Percentiles rank a stretch among this genome's conserved stretches.
Evolutionary conservation across 129 eudicot species (phyloP).

Genomic region (Dittrichia graveolens): DNA sequence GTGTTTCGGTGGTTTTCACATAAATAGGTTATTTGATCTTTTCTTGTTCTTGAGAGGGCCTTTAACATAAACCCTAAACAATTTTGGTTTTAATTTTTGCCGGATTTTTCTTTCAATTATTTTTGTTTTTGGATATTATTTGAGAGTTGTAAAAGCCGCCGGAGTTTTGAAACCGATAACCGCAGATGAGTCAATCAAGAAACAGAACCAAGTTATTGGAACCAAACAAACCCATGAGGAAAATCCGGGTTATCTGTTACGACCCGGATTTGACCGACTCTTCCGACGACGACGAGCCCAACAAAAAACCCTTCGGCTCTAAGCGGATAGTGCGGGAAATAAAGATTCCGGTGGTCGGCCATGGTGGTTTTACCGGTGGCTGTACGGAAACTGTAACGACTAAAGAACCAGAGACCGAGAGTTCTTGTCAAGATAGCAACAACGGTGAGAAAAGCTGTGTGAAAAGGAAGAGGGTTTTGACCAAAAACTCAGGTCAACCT

Average conservation of each 20-base stretch:
- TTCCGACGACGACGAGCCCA: constrained; percentile 57
- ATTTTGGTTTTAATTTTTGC: constrained; percentile 2
- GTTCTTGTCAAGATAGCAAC: constrained; percentile 62
- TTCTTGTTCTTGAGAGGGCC: constrained; percentile 85
- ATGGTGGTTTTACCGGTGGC: neutral
- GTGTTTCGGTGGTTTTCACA: constrained; percentile 93
- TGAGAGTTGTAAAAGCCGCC: constrained; percentile 41
- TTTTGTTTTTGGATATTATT: constrained; percentile 27
- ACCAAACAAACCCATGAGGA: constrained; percentile 42
- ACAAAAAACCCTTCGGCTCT: constrained; percentile 32
- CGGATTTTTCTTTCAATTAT: constrained; percentile 22
- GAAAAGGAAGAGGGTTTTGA: constrained; percentile 38
- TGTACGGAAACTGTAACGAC: constrained; percentile 23
- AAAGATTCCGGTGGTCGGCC: constrained; percentile 35
- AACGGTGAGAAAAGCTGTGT: constrained; percentile 41
- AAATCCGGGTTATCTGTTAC: constrained; percentile 64
- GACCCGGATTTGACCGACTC: constrained; percentile 91
- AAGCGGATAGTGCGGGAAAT: constrained; percentile 61
- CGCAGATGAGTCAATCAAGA: constrained; percentile 34
- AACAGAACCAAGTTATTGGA: constrained; percentile 20
- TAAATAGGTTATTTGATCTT: constrained; percentile 59
- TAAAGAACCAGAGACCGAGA: constrained; percentile 34
- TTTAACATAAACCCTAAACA: constrained; percentile 42
- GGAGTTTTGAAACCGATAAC: constrained; percentile 31
- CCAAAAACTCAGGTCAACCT: constrained; percentile 31